Conservation (phyloP, 106 monocot genomes). For the Dendrobium chrysotoxum region DNA sequence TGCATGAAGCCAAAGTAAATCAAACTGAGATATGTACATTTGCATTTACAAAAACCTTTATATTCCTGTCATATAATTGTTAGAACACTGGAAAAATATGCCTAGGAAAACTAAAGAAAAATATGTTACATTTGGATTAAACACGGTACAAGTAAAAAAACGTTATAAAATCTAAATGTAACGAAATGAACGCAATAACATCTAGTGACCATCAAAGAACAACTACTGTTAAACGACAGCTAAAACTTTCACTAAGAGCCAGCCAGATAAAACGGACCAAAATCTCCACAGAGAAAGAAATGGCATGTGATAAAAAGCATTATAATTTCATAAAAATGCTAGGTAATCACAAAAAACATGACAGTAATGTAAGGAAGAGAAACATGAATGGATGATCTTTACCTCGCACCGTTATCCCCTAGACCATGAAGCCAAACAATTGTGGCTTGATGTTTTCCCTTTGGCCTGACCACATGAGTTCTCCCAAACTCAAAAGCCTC, state of each 20-base stretch:
- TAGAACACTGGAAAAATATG: not conserved
- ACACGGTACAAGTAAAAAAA: not conserved
- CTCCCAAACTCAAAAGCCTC: conserved; percentile 70
- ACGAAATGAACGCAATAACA: not conserved
- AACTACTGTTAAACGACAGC: not conserved
- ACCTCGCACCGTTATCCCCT: conserved; percentile 92
- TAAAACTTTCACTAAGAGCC: not conserved
- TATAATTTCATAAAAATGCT: not conserved
- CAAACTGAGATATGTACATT: not conserved
- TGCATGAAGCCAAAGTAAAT: not conserved
- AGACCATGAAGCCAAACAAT: conserved; percentile 96
- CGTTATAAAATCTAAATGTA: not conserved
- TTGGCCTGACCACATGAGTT: conserved; percentile 90
- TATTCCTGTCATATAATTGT: not conserved
- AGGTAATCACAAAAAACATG: not conserved
- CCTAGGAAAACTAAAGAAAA: not conserved
- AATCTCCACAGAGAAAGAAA: not conserved
- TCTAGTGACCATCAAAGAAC: not conserved
- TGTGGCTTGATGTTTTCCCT: conserved; percentile 76
- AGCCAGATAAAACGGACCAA: not conserved
- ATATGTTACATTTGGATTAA: not conserved
- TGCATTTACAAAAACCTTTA: not conserved
- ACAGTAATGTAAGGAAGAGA: not conserved
- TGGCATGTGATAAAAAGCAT: not conserved
- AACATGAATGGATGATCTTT: not conserved